Conservation (phyloP, 768 basidiomycete species). For the Amanita pseudoporphyria region DNA sequence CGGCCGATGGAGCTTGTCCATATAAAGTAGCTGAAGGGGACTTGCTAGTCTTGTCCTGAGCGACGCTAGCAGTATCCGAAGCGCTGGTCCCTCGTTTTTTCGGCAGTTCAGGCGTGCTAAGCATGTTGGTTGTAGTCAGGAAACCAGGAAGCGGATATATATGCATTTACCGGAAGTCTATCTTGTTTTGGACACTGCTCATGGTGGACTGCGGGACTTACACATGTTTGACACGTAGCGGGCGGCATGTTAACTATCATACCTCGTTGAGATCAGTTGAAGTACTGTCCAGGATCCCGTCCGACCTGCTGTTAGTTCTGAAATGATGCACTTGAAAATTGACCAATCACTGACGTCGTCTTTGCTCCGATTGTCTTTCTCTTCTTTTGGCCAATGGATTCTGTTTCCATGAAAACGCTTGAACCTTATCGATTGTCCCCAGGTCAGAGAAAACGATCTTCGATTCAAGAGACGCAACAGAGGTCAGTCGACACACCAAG, state of each 20-base stretch:
- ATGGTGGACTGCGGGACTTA: slow-evolving; percentile 4
- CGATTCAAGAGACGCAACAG: background rate
- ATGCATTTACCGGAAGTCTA: slow-evolving; percentile 8
- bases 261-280: slow-evolving; percentile 12
- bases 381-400: background rate
- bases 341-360: background rate
- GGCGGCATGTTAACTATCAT: slow-evolving; percentile 7
- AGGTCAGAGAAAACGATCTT: background rate
- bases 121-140: background rate
- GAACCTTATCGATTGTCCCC: slow-evolving; percentile 30
- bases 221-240: slow-evolving; percentile 1
- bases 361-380: background rate
- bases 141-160: background rate
- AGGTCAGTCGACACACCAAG: background rate
- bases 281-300: background rate
- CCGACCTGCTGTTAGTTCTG: background rate
- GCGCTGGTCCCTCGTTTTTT: background rate
- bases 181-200: slow-evolving; percentile 1
- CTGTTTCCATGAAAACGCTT: slow-evolving; percentile 1
- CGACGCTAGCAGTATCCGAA: background rate
- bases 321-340: background rate
- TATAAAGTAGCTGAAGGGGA: background rate
- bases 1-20: background rate
- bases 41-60: background rate
- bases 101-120: background rate